Percentiles rank a stretch among this genome's conserved stretches.
These are phyloP conservation scores for Clitopilus hobsonii DNA, from an alignment of 768 basidiomycete genomes.

Conservation along the genomic window DNA sequence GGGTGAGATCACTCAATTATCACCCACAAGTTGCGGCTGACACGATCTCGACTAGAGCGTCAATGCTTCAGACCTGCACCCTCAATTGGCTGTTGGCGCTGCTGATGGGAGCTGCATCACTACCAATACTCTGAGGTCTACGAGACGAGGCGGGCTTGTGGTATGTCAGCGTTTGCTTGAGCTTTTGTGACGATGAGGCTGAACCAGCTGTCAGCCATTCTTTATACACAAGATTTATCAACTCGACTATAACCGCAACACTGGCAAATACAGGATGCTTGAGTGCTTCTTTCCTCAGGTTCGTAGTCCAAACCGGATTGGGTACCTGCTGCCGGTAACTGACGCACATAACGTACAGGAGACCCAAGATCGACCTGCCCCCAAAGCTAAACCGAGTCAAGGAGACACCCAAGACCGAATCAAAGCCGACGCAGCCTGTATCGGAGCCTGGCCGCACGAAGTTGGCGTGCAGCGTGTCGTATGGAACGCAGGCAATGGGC, in stretches of 20 bases:
- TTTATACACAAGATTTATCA: conserved; percentile 79
- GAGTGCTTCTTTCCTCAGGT: conserved; percentile 82
- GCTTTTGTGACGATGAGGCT: neutral
- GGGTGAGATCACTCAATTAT: conserved; percentile 48
- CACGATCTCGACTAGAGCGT: conserved; percentile 44
- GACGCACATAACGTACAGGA: conserved; percentile 30
- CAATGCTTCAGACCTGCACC: conserved; percentile 78
- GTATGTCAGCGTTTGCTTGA: conserved; percentile 38
- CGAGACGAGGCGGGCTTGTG: conserved; percentile 65
- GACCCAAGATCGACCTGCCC: conserved; percentile 40
- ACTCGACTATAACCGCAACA: conserved; percentile 79
- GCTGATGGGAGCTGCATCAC: conserved; percentile 81
- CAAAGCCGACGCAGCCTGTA: conserved; percentile 29
- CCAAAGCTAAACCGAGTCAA: conserved; percentile 28
- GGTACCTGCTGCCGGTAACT: neutral
- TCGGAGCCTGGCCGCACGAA: conserved; percentile 76
- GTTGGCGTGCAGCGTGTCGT: conserved; percentile 71
- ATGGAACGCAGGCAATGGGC: conserved; percentile 80
- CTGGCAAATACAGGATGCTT: conserved; percentile 79
- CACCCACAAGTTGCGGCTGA: neutral
- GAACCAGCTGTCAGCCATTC: conserved; percentile 49
- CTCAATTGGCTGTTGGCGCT: conserved; percentile 76
- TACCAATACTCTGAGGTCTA: conserved; percentile 64
- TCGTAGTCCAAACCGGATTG: neutral
- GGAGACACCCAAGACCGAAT: conserved; percentile 22